phyloP scores from a whole-genome alignment of 2,329 filamentous ascomycete species.

The Alternaria metachromatica region DNA sequence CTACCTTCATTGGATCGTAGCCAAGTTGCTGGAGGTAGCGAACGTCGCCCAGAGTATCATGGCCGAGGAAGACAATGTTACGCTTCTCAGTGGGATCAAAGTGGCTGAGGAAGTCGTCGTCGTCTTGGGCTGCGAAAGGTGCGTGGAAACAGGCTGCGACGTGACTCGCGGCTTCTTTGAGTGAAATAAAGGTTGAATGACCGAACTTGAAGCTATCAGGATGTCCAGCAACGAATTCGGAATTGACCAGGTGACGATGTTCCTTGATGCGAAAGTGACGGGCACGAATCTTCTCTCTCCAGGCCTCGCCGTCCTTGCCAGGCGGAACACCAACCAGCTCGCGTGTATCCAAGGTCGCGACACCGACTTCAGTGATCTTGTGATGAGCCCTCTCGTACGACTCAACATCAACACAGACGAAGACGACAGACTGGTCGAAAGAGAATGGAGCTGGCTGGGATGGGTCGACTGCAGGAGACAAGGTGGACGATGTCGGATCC shows the following conservation, averaged over 20 bases:
- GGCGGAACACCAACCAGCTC: conserved; percentile 64
- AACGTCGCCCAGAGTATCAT: conserved; percentile 73
- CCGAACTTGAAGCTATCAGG: conserved; percentile 79
- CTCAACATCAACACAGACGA: conserved; percentile 84
- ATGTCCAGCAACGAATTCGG: conserved; percentile 72
- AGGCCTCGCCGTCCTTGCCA: conserved; percentile 67
- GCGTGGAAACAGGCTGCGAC: conserved; percentile 64
- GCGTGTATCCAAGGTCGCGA: conserved; percentile 78
- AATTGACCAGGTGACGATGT: conserved; percentile 69
- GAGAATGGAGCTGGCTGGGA: conserved; percentile 30
- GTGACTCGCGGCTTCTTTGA: conserved; percentile 53
- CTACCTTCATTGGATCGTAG: conserved; percentile 63
- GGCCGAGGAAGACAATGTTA: conserved; percentile 79
- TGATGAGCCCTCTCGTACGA: conserved; percentile 72
- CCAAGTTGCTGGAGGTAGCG: conserved; percentile 70
- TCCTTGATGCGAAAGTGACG: conserved; percentile 82
- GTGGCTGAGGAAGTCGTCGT: neutral
- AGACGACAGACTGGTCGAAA: conserved; percentile 62
- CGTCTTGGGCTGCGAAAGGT: conserved; percentile 55
- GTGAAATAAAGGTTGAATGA: conserved; percentile 61
- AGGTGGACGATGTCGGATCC: neutral
- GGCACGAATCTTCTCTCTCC: conserved; percentile 70
- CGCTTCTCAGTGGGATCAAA: conserved; percentile 50
- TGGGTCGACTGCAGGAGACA: conserved; percentile 23
- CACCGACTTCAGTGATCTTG: conserved; percentile 82